A percentile compares a stretch with the other conserved stretches of the same genome.
Conservation (phyloP, 129 eudicot genomes). For the Sambucus nigra region DNA sequence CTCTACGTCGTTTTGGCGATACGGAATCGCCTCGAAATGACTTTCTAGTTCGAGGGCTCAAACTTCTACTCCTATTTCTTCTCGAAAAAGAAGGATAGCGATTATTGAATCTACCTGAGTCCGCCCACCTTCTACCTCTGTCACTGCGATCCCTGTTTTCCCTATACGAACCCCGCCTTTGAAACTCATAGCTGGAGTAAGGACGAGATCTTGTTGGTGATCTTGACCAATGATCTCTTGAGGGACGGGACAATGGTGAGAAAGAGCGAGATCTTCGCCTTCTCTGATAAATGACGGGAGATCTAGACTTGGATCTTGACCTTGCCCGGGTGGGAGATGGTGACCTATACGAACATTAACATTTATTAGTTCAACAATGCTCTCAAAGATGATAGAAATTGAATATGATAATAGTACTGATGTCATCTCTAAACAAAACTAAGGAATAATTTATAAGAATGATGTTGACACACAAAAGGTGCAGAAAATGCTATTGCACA, state of each 20-base stretch:
- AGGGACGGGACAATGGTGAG: slow-evolving; percentile 60
- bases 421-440: too few species aligned
- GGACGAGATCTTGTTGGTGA: slow-evolving; percentile 78
- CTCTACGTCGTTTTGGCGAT: slow-evolving; percentile 64
- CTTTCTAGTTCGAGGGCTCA: slow-evolving; percentile 55
- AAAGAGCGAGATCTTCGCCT: slow-evolving; percentile 71
- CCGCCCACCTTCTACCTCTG: slow-evolving; percentile 60
- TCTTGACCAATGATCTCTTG: slow-evolving; percentile 65
- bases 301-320: slow-evolving; percentile 65
- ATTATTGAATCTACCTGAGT: slow-evolving; percentile 41
- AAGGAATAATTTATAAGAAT: too few species aligned
- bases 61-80: slow-evolving; percentile 81
- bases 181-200: slow-evolving; percentile 62
- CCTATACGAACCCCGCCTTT: slow-evolving; percentile 51
- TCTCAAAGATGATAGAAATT: too few species aligned
- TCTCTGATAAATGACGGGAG: slow-evolving; percentile 50
- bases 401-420: too few species aligned
- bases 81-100: slow-evolving; percentile 43
- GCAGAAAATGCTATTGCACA: too few species aligned
- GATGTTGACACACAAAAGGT: too few species aligned
- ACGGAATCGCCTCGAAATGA: slow-evolving; percentile 45
- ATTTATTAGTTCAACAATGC: slow-evolving; percentile 6
- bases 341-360: slow-evolving; percentile 50
- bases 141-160: slow-evolving; percentile 56
- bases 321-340: slow-evolving; percentile 50